Evolutionary conservation across 176 grass and related monocot genomes (phyloP).

Genomic region (Oryza glaberrima): DNA sequence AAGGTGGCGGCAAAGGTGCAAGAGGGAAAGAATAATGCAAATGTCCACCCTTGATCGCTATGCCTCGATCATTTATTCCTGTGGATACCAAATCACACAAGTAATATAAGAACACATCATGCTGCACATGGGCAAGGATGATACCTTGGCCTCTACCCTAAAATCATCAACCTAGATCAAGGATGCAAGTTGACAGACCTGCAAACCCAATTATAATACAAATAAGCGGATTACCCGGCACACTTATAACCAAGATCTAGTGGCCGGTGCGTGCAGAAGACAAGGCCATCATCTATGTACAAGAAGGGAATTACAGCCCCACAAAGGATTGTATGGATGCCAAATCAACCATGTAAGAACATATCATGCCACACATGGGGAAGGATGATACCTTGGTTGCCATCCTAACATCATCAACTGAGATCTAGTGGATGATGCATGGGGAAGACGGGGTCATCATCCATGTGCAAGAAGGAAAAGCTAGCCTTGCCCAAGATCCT

Average conservation of each 20-base stretch:
- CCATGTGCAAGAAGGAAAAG: background rate
- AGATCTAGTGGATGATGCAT: background rate
- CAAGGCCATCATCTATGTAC: background rate
- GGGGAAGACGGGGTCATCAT: background rate
- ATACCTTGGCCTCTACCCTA: background rate
- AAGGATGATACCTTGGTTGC: background rate
- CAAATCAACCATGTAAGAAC: background rate
- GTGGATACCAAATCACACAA: no score
- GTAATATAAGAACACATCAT: no score
- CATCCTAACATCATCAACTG: background rate
- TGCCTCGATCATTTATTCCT: no score
- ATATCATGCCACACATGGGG: background rate
- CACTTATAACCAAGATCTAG: background rate
- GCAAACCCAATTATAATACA: no score
- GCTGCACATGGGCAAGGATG: no score
- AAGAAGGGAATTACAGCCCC: background rate
- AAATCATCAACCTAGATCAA: background rate
- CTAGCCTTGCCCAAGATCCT: background rate
- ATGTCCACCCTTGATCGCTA: background rate
- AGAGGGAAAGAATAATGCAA: background rate
- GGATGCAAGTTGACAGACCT: no score
- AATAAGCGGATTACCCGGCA: no score
- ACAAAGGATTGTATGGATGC: background rate
- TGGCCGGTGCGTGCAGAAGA: background rate
- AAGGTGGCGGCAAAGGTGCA: background rate